These are phyloP conservation scores for Simmondsia chinensis DNA, from an alignment of 148 eudicot genomes.

Conservation along the genomic window DNA sequence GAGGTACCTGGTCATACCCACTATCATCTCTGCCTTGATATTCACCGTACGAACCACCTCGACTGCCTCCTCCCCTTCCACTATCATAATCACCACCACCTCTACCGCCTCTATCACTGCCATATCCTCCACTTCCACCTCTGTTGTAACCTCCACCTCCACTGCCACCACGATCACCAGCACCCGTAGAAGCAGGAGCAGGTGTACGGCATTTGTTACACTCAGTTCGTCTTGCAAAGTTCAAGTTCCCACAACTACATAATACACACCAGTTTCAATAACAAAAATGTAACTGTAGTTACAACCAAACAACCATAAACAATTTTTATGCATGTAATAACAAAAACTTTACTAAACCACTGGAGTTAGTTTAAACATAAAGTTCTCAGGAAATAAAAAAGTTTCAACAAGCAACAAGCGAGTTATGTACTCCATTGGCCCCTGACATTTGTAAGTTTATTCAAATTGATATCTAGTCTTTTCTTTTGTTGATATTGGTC, in stretches of 20 bases:
- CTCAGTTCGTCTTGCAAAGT: slow-evolving; percentile 81
- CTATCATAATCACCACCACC: slow-evolving; percentile 45
- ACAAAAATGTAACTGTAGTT: no score
- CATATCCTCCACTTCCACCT: slow-evolving; percentile 52
- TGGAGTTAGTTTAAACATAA: no score
- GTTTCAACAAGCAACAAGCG: no score
- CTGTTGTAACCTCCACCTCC: slow-evolving; percentile 35
- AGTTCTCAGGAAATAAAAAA: no score
- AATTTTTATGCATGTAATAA: no score
- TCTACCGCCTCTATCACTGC: slow-evolving; percentile 34
- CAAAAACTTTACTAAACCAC: no score
- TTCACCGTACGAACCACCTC: slow-evolving; percentile 56
- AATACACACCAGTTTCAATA: slow-evolving; percentile 12
- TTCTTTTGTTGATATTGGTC: no score
- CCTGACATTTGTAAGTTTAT: no score
- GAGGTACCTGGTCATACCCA: slow-evolving; percentile 52
- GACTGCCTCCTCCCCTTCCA: slow-evolving; percentile 40
- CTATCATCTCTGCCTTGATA: slow-evolving; percentile 48
- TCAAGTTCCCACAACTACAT: slow-evolving; percentile 86
- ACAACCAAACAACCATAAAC: not conserved
- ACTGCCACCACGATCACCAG: slow-evolving; percentile 36
- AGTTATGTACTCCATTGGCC: no score
- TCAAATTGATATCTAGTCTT: no score
- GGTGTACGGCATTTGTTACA: slow-evolving; percentile 90
- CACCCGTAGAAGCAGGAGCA: slow-evolving; percentile 36